phyloP scores from a whole-genome alignment of 495 filamentous ascomycete species.

The Podospora pseudoanserina region DNA sequence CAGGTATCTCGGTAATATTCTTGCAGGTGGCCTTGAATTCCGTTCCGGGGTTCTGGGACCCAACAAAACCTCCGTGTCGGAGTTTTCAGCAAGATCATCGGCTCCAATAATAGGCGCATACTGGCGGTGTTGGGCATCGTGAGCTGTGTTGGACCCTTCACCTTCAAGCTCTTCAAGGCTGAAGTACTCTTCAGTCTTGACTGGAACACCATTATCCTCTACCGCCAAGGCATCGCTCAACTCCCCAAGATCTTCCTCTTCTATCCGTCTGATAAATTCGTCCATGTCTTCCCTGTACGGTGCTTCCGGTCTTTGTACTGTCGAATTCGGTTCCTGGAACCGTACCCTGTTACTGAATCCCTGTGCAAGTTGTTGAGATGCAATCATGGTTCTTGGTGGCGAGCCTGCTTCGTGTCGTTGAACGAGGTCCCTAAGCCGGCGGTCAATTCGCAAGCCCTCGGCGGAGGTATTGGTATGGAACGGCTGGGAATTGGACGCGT shows the following conservation, averaged over 20 bases:
- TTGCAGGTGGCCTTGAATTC: not conserved
- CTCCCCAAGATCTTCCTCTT: constrained; percentile 24
- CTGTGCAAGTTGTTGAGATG: not conserved
- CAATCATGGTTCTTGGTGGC: not conserved
- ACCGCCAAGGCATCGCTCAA: constrained; percentile 3
- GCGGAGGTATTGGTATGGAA: not conserved
- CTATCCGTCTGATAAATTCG: constrained; percentile 41
- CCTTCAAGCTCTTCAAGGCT: not conserved
- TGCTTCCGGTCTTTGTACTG: not conserved
- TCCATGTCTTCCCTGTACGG: constrained; percentile 30
- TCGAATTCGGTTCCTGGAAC: not conserved
- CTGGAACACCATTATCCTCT: not conserved
- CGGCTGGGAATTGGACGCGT: not conserved
- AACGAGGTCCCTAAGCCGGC: not conserved
- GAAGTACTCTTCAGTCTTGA: not conserved
- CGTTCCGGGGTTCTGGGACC: not conserved
- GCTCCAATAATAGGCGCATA: not conserved
- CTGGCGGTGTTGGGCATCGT: too few species aligned
- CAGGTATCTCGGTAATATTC: not conserved
- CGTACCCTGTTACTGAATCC: not conserved
- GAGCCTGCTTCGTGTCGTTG: not conserved
- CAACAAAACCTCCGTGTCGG: not conserved
- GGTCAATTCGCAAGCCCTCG: not conserved
- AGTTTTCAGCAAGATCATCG: not conserved
- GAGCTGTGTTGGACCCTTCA: too few species aligned